Conservation (phyloP, 176 grass and related monocot genomes). For the Phoenix roebelenii region DNA sequence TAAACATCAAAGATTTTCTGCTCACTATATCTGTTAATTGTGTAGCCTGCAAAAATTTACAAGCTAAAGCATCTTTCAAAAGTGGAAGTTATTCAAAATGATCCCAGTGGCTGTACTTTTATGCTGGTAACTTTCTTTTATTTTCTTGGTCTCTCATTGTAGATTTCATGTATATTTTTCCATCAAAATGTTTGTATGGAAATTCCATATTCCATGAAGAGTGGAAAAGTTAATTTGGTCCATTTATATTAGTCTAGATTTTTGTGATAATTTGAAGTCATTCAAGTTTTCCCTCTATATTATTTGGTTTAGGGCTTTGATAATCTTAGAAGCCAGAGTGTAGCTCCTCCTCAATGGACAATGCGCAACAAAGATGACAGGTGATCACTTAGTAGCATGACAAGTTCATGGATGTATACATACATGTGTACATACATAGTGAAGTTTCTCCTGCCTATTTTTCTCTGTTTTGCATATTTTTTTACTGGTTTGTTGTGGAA, state of each 20-base stretch:
- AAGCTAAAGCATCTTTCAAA: conserved; percentile 97
- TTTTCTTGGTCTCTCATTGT: neutral
- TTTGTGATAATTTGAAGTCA: neutral
- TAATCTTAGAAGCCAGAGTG: conserved; percentile 78
- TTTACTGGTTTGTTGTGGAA: no score
- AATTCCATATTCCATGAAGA: no score
- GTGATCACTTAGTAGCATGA: conserved; percentile 20
- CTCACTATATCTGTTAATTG: conserved; percentile 4
- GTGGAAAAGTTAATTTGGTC: no score
- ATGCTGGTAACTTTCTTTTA: conserved; percentile 38
- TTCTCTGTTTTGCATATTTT: no score
- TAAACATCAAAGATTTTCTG: neutral
- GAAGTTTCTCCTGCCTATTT: no score
- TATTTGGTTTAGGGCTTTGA: conserved; percentile 54
- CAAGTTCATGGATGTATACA: neutral
- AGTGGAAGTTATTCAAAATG: conserved; percentile 67
- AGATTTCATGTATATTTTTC: no score
- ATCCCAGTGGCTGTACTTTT: conserved; percentile 86
- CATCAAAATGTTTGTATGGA: no score
- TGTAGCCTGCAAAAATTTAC: conserved; percentile 78
- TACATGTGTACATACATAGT: no score
- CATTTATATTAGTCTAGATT: neutral
- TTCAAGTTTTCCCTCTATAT: neutral
- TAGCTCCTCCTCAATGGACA: conserved; percentile 83
- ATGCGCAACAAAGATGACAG: conserved; percentile 96